Base-by-base conservation (phyloP, 2,329 filamentous ascomycete genomes). In the Ophiocordyceps camponoti-leonardi region DNA sequence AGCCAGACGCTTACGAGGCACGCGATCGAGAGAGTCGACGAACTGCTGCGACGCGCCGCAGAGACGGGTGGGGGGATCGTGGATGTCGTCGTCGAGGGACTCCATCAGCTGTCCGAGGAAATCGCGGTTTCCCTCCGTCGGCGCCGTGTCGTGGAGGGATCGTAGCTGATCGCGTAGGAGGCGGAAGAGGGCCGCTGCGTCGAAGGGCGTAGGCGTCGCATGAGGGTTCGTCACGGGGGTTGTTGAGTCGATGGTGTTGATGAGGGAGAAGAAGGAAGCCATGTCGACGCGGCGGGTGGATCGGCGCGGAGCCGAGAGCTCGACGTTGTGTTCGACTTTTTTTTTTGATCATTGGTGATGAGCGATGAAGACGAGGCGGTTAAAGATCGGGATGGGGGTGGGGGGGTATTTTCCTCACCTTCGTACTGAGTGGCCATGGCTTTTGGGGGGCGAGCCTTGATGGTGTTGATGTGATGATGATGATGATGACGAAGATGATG, bases 251-350 rank as follows among this genome's bases (percentile, higher is more conserved):
- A 80, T 64, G 50, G 71, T 68, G 58, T 71, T 63, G 49, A 79
- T 71, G 56, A 75, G 71, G 46, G 72, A 68, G 53, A 64, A 71
- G 64, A 80, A 81, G 49, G 71, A 73, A 45, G 75, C 70, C 77
- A 81, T 81, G 63, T 79, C 75, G 49, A 75, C 62, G 55, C 73
- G 72, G 39, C 77, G 75, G 43, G 63, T 63, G 47, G 64, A 61
- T 44, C 63, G 58, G 22, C 61, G 57, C 6, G 59, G 50, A 43
- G 67, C 51, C 28, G 63, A 42, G 47, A 68, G 58, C 53, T 71
- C 67, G 61, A 81, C 75, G 58, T 74, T 75, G 64, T 81, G 77
- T 58, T 81, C 77, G 58, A 81, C 77, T 81, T 46, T 16, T 37
- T 37, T 14, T 31, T 14, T 4, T 12, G 3, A 3, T 31, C 30